Evolutionary conservation across 2,329 filamentous ascomycete genomes (phyloP).

Genomic region (Cordyceps farinosa): DNA sequence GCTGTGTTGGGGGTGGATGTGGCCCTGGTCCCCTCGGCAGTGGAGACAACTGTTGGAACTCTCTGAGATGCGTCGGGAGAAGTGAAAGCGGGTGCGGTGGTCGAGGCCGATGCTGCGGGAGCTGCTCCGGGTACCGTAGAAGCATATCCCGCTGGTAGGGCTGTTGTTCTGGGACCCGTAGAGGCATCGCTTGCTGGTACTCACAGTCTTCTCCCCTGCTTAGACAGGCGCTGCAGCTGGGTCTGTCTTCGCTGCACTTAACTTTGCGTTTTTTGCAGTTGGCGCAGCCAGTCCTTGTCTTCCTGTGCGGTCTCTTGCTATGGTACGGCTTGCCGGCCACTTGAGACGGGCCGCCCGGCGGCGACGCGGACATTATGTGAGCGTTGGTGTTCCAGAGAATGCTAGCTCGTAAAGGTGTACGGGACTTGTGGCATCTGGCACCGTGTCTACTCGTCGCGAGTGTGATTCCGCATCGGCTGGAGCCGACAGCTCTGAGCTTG

Average conservation of each 20-base stretch:
- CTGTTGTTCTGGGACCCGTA: neutral
- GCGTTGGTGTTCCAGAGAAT: neutral
- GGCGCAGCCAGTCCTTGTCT: conserved; percentile 50
- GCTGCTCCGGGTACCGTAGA: neutral
- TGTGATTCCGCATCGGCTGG: neutral
- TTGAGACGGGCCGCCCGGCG: neutral
- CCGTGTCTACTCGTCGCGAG: neutral
- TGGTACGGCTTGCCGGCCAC: conserved; percentile 26
- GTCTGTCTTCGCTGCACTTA: conserved; percentile 52
- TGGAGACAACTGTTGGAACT: neutral
- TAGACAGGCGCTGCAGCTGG: conserved; percentile 47
- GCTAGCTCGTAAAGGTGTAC: neutral
- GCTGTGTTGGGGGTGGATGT: no score
- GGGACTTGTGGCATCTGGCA: neutral
- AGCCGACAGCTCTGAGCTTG: neutral
- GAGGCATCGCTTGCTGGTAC: conserved; percentile 32
- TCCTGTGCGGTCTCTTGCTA: conserved; percentile 52
- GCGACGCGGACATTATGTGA: neutral
- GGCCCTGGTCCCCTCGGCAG: neutral
- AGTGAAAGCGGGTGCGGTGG: neutral
- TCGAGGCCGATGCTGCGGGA: neutral
- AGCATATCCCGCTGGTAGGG: neutral
- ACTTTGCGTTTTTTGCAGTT: conserved; percentile 55
- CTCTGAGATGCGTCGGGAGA: neutral
- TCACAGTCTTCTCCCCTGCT: conserved; percentile 46